Evolutionary conservation across 2,329 filamentous ascomycete genomes (phyloP).

Genomic region (Cercospora zeae-maydis): DNA sequence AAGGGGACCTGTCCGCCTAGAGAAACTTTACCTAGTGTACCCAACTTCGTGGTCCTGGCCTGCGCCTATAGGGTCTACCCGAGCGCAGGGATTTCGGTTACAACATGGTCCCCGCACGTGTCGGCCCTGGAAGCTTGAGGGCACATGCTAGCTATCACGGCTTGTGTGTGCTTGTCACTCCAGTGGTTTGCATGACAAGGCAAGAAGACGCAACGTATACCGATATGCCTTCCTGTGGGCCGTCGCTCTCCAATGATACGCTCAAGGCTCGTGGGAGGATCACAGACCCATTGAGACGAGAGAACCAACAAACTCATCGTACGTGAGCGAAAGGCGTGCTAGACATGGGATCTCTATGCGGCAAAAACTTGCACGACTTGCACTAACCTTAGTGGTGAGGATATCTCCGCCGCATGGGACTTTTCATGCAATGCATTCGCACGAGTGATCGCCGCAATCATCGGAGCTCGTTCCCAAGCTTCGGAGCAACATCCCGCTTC

Average conservation of each 20-base stretch:
- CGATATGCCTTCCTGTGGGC: not conserved
- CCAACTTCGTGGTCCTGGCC: not conserved
- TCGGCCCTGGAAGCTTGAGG: not conserved
- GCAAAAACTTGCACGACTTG: not conserved
- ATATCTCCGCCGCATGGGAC: not conserved
- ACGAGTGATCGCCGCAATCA: not conserved
- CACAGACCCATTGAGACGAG: not conserved
- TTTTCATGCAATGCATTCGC: not conserved
- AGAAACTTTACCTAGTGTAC: not conserved
- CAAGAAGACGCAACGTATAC: not conserved
- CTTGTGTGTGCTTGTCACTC: not conserved
- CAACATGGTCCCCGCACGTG: not conserved
- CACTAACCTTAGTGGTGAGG: not conserved
- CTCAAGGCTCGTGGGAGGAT: not conserved
- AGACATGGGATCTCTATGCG: not conserved
- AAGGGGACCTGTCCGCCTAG: not conserved
- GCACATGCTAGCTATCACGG: not conserved
- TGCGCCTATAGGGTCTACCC: not conserved
- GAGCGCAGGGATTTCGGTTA: not conserved
- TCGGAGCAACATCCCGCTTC: constrained; percentile 1
- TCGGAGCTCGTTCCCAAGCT: not conserved
- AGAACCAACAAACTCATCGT: not conserved
- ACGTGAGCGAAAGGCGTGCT: not conserved
- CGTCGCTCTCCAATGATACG: not conserved
- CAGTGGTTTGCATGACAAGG: not conserved